phyloP scores from a whole-genome alignment of 1,284 basidiomycete genomes.

The Coniferiporia weirii region DNA sequence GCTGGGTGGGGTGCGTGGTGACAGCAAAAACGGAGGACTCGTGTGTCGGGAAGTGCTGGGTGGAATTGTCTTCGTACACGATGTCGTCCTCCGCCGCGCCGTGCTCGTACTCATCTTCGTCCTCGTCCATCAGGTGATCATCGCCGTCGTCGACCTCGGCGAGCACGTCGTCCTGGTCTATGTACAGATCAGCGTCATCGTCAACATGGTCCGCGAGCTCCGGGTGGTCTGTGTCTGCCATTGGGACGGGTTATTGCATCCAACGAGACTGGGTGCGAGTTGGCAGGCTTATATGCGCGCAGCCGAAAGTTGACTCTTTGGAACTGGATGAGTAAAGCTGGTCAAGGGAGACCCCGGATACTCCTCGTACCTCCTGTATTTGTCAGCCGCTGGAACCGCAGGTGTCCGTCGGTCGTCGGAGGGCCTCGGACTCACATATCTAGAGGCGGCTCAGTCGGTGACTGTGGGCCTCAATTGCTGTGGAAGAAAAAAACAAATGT shows the following conservation, averaged over 20 bases:
- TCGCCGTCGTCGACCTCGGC: slow-evolving; percentile 64
- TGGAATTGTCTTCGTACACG: slow-evolving; percentile 55
- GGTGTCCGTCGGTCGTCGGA: not conserved
- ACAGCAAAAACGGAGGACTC: slow-evolving; percentile 81
- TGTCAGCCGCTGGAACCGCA: not conserved
- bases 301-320: too few species aligned
- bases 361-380: not conserved
- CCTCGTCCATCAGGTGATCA: slow-evolving; percentile 72
- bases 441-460: not conserved
- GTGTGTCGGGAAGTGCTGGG: slow-evolving; percentile 63
- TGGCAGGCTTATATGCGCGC: slow-evolving; percentile 9
- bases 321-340: slow-evolving; percentile 1
- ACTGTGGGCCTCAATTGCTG: not conserved
- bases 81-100: slow-evolving; percentile 34
- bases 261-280: not conserved
- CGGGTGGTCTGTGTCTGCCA: slow-evolving; percentile 25
- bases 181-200: slow-evolving; percentile 42
- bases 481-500: not conserved
- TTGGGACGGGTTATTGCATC: slow-evolving; percentile 9
- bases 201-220: slow-evolving; percentile 38
- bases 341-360: not conserved
- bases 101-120: slow-evolving; percentile 48
- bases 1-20: slow-evolving; percentile 79
- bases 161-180: slow-evolving; percentile 57
- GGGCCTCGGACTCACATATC: not conserved